Evolutionary conservation across 345 rosid species (phyloP).

Genomic region (Eucalyptus curtisii): DNA sequence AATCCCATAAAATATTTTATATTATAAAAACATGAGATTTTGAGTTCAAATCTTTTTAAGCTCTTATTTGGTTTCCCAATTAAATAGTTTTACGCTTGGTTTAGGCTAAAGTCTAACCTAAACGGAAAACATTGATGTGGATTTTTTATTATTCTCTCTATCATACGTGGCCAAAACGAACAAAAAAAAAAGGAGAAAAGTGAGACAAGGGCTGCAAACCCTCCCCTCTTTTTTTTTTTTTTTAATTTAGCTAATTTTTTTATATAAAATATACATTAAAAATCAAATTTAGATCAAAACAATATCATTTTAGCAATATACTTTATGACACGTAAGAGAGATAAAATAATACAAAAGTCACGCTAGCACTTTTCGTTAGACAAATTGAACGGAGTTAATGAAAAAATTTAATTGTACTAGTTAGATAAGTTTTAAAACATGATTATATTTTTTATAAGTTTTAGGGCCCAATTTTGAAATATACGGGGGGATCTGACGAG

Average conservation of each 20-base stretch:
- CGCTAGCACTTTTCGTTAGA: fast-evolving
- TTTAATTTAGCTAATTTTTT: no score
- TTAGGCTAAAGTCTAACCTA: no score
- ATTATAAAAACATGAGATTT: no score
- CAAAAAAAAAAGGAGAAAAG: fast-evolving
- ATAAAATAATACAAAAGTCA: no score
- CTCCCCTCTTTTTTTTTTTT: no score
- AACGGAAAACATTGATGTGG: fast-evolving
- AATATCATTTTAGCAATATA: background rate
- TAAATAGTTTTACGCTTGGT: fast-evolving
- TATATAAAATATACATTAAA: no score
- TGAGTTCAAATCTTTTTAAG: no score
- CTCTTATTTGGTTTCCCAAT: fast-evolving
- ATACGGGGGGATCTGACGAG: background rate
- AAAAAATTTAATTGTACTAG: no score
- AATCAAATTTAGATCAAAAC: no score
- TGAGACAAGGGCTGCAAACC: fast-evolving
- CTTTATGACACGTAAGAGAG: no score
- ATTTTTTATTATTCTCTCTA: background rate
- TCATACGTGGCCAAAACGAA: background rate
- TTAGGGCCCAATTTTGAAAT: fast-evolving
- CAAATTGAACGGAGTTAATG: fast-evolving
- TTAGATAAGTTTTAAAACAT: no score
- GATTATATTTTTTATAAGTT: no score
- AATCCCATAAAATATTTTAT: fast-evolving